Percentiles rank a stretch among this genome's conserved stretches.
phyloP scores from a whole-genome alignment of 345 rosid species.

The Brassica rapa region DNA sequence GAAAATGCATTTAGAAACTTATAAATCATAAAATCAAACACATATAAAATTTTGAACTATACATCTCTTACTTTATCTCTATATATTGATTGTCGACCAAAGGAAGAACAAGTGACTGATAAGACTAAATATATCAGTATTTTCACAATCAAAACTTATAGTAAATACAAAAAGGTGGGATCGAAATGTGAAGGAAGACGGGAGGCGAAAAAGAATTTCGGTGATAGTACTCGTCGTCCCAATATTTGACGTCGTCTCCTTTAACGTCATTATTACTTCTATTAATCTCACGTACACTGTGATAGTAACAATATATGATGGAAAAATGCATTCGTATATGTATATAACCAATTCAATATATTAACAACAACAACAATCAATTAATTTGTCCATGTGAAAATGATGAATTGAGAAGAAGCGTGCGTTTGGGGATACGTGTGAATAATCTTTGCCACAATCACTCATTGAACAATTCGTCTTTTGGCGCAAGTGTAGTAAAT shows the following conservation, averaged over 20 bases:
- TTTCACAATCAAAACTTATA: background rate
- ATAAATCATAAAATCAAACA: conserved; percentile 1
- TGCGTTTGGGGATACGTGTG: conserved; percentile 43
- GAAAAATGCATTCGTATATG: conserved; percentile 17
- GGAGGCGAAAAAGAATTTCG: conserved; percentile 33
- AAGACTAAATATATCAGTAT: background rate
- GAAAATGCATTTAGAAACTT: background rate
- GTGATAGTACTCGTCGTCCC: conserved; percentile 37
- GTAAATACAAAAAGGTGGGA: conserved; percentile 3
- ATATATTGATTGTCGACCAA: conserved; percentile 13
- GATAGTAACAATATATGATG: conserved; percentile 4
- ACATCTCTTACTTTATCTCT: background rate
- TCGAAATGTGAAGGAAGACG: conserved; percentile 24
- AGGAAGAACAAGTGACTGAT: background rate
- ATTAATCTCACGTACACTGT: conserved; percentile 1
- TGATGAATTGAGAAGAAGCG: conserved; percentile 37
- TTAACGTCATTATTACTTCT: conserved; percentile 22
- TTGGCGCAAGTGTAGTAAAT: conserved; percentile 4
- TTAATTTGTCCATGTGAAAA: conserved; percentile 21
- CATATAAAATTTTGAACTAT: background rate
- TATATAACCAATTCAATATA: background rate
- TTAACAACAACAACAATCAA: background rate
- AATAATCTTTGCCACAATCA: conserved; percentile 42
- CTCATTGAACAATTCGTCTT: conserved; percentile 33
- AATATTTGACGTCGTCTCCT: conserved; percentile 17